A percentile compares a stretch with the other conserved stretches of the same genome.
phyloP scores from a whole-genome alignment of 73 alveolate species.

The Stentor coeruleus region DNA sequence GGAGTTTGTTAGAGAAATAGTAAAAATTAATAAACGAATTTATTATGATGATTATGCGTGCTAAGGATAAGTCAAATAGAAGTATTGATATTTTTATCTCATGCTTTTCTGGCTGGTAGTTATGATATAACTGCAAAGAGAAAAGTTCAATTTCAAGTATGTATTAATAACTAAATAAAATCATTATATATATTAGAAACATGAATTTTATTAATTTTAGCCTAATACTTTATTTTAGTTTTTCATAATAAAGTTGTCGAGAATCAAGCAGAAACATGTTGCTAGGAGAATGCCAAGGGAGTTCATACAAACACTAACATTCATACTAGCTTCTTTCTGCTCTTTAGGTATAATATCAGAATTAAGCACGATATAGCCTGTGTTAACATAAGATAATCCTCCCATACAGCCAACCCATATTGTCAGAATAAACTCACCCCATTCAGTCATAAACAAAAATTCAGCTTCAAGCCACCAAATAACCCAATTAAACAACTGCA shows the following conservation, averaged over 20 bases:
- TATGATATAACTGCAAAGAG: no score
- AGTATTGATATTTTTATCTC: no score
- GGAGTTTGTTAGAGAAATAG: no score
- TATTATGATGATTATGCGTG: no score
- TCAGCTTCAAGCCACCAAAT: conserved; percentile 48
- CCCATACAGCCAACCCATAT: conserved; percentile 55
- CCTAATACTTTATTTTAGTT: no score
- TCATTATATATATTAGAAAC: no score
- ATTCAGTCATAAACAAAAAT: conserved; percentile 30
- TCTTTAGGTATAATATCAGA: conserved; percentile 9
- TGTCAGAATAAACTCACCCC: conserved; percentile 33
- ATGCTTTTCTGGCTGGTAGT: no score
- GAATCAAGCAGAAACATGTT: not conserved
- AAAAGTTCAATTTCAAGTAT: no score
- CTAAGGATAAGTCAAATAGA: no score
- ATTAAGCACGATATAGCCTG: conserved; percentile 35
- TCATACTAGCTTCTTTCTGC: conserved; percentile 22
- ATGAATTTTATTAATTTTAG: no score
- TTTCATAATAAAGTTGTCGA: conserved; percentile 6
- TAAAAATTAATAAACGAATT: no score
- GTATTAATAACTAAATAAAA: no score
- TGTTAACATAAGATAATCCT: conserved; percentile 49
- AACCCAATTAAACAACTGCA: conserved; percentile 36
- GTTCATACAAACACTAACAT: not conserved
- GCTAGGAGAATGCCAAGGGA: conserved; percentile 16